Base-by-base conservation (phyloP, 768 basidiomycete genomes). In the Boletus rufocinnamomeus region DNA sequence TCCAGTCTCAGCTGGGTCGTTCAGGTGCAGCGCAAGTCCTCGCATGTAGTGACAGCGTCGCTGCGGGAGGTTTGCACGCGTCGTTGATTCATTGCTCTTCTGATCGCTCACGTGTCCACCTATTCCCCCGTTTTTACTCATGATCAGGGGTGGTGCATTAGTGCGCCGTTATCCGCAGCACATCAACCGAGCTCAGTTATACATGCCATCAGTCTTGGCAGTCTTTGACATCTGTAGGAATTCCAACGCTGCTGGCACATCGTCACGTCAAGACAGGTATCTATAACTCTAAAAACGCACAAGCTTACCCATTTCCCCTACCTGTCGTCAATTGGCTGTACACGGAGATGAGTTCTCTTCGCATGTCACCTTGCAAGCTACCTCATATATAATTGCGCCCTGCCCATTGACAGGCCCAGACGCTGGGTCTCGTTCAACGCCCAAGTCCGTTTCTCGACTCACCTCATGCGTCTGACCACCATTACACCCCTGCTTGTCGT, bases 1-100 rank as follows among this genome's bases (percentile, higher is more conserved):
- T 46, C 50, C n/a, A 45, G 35, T 25, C 58, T 49, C 16, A 49
- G 58, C n/a, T n/a, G n/a, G n/a, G 7, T 25, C 60, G 14, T 38
- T 23, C 50, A 43, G 57, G 19, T 57, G 46, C 56, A 52, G 50
- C 19, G 37, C 56, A n/a, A 51, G 49, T n/a, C 58, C 14, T 44
- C 23, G 45, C 34, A 43, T 34, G 32, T 21, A 10, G 8, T 14
- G 17, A 38, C n/a, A n/a, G n/a, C n/a, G n/a, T n/a, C n/a, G n/a
- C 17, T n/a, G 43, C 3, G 16, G 25, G 44, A 16, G 1, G 44
- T 10, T 27, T 28, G n/a, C 47, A n/a, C 28, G n/a, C n/a, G 13
- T 32, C 4, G 19, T 19, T 10, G 19, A 11, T 10, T 47, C 27
- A 13, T 48, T 25, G 28, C 16, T 25, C 6, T 49, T 53, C 7